Evolutionary conservation across 2,329 filamentous ascomycete genomes (phyloP).

Genomic region (Pseudogymnoascus sp.): DNA sequence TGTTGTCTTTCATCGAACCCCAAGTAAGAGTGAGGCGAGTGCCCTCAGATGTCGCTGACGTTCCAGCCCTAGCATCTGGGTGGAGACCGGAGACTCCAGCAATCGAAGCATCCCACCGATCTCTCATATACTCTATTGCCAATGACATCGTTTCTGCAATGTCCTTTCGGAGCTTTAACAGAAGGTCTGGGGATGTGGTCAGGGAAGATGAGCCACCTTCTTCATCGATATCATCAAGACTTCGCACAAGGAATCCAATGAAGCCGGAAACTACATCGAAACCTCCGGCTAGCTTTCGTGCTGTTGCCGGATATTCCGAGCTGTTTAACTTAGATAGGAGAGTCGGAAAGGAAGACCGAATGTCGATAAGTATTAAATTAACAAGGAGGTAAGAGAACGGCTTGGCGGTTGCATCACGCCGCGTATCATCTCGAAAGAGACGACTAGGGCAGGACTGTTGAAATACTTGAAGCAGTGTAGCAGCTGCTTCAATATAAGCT

Average conservation of each 20-base stretch:
- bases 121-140: slow-evolving; percentile 57
- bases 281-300: slow-evolving; percentile 49
- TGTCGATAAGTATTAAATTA: slow-evolving; percentile 57
- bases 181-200: slow-evolving; percentile 46
- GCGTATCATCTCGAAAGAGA: slow-evolving; percentile 42
- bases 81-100: slow-evolving; percentile 55
- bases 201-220: slow-evolving; percentile 31
- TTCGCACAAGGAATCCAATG: slow-evolving; percentile 48
- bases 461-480: slow-evolving; percentile 49
- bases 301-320: slow-evolving; percentile 40
- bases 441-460: slow-evolving; percentile 37
- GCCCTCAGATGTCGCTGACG: slow-evolving; percentile 38
- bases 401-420: slow-evolving; percentile 31
- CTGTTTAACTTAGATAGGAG: slow-evolving; percentile 51
- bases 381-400: slow-evolving; percentile 55
- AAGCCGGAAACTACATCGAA: slow-evolving; percentile 56
- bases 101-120: slow-evolving; percentile 61
- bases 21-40: slow-evolving; percentile 44
- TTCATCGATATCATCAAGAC: slow-evolving; percentile 47
- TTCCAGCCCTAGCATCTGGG: slow-evolving; percentile 42
- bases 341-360: slow-evolving; percentile 53
- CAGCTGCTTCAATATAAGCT: slow-evolving; percentile 52
- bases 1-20: slow-evolving; percentile 44
- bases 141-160: slow-evolving; percentile 57
- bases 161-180: slow-evolving; percentile 52